Evolutionary conservation across 2,329 filamentous ascomycete species (phyloP).

Genomic region (Thielaviopsis punctulata): DNA sequence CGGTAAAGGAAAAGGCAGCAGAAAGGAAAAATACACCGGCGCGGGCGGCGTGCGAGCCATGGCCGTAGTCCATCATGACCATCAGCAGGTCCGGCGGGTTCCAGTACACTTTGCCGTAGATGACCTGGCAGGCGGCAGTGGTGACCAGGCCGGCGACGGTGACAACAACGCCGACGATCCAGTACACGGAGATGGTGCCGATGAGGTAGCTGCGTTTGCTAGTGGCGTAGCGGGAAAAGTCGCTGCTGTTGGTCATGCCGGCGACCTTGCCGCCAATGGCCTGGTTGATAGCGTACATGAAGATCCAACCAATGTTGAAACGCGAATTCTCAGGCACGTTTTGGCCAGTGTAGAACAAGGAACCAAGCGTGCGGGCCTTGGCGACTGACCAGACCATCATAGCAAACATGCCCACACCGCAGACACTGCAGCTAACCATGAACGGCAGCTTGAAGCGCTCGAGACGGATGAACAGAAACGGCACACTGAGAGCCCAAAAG

Average conservation of each 20-base stretch:
- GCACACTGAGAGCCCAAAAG: constrained; percentile 32
- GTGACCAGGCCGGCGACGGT: constrained; percentile 16
- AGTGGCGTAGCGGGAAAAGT: constrained; percentile 18
- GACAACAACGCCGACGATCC: constrained; percentile 17
- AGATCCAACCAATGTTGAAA: constrained; percentile 16
- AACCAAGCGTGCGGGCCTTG: constrained; percentile 26
- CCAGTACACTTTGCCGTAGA: constrained; percentile 13
- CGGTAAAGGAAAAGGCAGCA: constrained; percentile 16
- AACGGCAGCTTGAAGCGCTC: constrained; percentile 33
- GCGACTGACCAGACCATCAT: constrained; percentile 32
- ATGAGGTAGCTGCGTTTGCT: constrained; percentile 14
- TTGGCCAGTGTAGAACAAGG: constrained; percentile 22
- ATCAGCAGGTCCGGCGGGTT: constrained; percentile 12
- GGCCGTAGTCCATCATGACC: constrained; percentile 17
- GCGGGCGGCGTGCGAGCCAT: constrained; percentile 13
- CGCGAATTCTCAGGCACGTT: constrained; percentile 13
- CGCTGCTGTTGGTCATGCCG: constrained; percentile 18
- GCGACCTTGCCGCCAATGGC: constrained; percentile 17
- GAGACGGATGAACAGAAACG: constrained; percentile 30
- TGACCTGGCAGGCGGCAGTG: constrained; percentile 16
- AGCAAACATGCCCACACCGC: constrained; percentile 27
- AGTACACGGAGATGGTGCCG: constrained; percentile 17
- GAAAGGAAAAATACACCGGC: constrained; percentile 17
- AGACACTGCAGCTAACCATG: constrained; percentile 25
- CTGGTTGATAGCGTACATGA: constrained; percentile 19